phyloP scores from a whole-genome alignment of 257 asterid species.

The Echites panduratus region DNA sequence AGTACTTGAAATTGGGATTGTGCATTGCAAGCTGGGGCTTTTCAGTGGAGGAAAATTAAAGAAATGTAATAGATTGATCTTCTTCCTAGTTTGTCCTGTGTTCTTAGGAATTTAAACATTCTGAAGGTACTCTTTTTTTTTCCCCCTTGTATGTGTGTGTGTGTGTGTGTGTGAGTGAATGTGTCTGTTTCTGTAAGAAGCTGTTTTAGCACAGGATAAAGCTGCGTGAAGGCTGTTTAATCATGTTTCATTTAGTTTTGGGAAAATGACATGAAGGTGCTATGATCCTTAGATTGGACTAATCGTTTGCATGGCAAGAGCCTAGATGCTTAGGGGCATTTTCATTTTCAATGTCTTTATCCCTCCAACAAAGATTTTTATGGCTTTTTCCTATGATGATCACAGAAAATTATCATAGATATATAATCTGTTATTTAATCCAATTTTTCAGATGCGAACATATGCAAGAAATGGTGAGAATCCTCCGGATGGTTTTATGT shows the following conservation, averaged over 20 bases:
- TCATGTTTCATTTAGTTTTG: neutral
- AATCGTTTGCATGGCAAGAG: neutral
- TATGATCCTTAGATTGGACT: neutral
- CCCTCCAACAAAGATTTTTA: neutral
- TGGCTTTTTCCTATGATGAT: neutral
- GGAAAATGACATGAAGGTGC: neutral
- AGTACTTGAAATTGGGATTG: neutral
- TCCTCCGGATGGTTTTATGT: constrained; percentile 85
- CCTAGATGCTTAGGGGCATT: too few species aligned
- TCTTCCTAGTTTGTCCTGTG: neutral
- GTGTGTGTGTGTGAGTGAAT: neutral
- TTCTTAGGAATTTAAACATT: neutral
- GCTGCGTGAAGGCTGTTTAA: neutral
- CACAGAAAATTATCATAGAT: neutral
- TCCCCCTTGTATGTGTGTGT: neutral
- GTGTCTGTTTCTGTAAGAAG: neutral
- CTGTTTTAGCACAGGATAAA: neutral
- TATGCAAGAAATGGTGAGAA: constrained; percentile 68
- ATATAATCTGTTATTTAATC: neutral
- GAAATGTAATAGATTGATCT: neutral
- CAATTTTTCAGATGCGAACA: constrained; percentile 54
- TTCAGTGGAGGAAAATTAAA: neutral
- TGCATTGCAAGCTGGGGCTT: neutral
- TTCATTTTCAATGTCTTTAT: neutral
- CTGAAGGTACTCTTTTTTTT: neutral